Conservation (phyloP, 2,329 filamentous ascomycete genomes). For the Juglanconis juglandina region DNA sequence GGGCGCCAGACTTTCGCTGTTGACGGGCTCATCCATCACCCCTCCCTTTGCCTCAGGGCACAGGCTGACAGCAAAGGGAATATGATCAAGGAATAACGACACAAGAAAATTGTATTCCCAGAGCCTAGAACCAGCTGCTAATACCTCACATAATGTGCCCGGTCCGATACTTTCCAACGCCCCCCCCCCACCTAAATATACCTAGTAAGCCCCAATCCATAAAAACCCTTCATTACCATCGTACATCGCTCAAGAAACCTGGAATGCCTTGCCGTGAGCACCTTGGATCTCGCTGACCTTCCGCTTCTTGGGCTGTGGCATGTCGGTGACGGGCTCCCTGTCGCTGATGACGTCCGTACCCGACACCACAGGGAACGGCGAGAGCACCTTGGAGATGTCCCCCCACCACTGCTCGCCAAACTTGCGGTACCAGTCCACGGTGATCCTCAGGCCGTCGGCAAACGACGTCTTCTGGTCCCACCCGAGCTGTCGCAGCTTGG, state of each 20-base stretch:
- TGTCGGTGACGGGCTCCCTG: constrained; percentile 36
- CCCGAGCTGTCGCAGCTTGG: constrained; percentile 63
- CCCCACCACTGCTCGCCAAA: constrained; percentile 71
- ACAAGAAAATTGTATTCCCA: too few species aligned
- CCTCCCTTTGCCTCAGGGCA: too few species aligned
- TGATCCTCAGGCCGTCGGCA: constrained; percentile 58
- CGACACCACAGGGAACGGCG: constrained; percentile 62
- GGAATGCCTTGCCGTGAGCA: not conserved
- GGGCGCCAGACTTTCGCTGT: too few species aligned
- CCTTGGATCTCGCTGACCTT: constrained; percentile 8
- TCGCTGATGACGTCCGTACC: constrained; percentile 54
- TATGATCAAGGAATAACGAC: too few species aligned
- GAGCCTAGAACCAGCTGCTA: too few species aligned
- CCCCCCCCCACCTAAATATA: not conserved
- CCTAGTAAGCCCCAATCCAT: not conserved
- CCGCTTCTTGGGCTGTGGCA: constrained; percentile 23
- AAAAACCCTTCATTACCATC: not conserved
- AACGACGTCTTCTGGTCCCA: constrained; percentile 68
- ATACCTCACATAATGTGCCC: too few species aligned
- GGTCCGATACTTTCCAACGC: too few species aligned
- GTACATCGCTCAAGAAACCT: not conserved
- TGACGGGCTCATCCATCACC: too few species aligned
- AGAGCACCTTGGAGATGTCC: constrained; percentile 65
- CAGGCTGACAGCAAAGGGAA: too few species aligned
- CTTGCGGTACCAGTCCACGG: constrained; percentile 66